phyloP scores from a whole-genome alignment of 2,329 filamentous ascomycete genomes.

The Coniochaeta ligniaria region DNA sequence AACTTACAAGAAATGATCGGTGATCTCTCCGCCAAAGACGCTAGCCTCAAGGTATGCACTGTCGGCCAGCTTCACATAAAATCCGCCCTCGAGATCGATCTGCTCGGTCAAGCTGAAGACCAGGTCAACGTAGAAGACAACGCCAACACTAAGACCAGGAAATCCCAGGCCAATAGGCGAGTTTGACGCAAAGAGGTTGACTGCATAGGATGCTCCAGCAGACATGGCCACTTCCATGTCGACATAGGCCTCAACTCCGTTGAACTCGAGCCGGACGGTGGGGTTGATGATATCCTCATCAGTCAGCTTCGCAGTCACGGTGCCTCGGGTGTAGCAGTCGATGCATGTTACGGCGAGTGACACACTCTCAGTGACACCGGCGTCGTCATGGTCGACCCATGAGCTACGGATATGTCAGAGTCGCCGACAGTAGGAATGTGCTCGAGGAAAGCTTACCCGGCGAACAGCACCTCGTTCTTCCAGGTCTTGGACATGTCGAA shows the following conservation, averaged over 20 bases:
- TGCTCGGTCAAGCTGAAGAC: constrained; percentile 39
- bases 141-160: constrained; percentile 34
- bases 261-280: constrained; percentile 36
- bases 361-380: constrained; percentile 8
- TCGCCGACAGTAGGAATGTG: neutral
- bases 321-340: constrained; percentile 42
- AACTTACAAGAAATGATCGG: constrained; percentile 34
- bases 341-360: constrained; percentile 30
- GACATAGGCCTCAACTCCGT: constrained; percentile 43
- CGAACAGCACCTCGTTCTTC: constrained; percentile 11
- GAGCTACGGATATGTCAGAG: constrained; percentile 6
- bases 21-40: constrained; percentile 34
- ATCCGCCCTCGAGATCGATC: constrained; percentile 43
- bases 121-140: constrained; percentile 43
- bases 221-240: constrained; percentile 37
- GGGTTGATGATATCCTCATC: constrained; percentile 31
- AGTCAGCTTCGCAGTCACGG: constrained; percentile 34
- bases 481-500: constrained; percentile 11
- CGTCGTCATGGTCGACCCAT: constrained; percentile 4
- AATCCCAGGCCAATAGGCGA: constrained; percentile 34
- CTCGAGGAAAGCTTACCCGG: constrained; percentile 6
- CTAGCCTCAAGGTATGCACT: constrained; percentile 31
- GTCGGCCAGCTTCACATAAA: constrained; percentile 44
- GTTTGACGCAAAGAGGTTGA: constrained; percentile 40
- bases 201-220: constrained; percentile 38